These are phyloP conservation scores for Cryptosporidium canis DNA, from an alignment of 169 alveolate species.

Conservation along the genomic window DNA sequence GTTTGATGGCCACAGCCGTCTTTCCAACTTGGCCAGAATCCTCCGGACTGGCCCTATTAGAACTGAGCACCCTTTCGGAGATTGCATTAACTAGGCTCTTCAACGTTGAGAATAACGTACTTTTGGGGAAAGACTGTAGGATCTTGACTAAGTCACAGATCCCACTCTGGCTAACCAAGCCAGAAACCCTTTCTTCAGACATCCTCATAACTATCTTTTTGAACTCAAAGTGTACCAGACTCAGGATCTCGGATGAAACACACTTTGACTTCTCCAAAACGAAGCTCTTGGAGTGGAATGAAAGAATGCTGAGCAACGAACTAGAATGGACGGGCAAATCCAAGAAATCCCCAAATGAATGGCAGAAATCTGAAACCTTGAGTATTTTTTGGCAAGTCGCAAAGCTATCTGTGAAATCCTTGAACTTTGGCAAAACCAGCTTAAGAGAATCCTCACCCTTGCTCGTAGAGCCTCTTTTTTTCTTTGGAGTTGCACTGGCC, in stretches of 20 bases:
- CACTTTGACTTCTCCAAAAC: conserved; percentile 4
- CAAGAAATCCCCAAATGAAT: conserved; percentile 22
- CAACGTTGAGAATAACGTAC: background rate
- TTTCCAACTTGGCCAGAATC: background rate
- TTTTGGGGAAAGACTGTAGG: conserved; percentile 8
- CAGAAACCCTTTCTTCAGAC: background rate
- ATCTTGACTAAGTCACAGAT: background rate
- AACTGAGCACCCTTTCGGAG: background rate
- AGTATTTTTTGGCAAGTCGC: conserved; percentile 7
- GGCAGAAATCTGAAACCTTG: conserved; percentile 15
- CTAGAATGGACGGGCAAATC: conserved; percentile 23
- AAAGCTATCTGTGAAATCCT: conserved; percentile 10
- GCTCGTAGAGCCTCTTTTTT: conserved; percentile 8
- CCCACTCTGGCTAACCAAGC: background rate
- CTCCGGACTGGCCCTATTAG: background rate
- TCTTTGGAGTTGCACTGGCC: background rate
- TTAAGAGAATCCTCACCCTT: conserved; percentile 29
- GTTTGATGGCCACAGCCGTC: background rate
- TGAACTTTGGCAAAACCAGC: background rate
- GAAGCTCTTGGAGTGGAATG: conserved; percentile 18
- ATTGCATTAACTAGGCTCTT: background rate
- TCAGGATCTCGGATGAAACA: conserved; percentile 4
- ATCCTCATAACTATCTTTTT: background rate
- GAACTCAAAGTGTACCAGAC: background rate
- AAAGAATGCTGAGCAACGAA: conserved; percentile 31